Evolutionary conservation across 2,329 filamentous ascomycete genomes (phyloP), one percentile per base, ranked within the genome.

Genomic region (Fusarium mundagurra): DNA sequence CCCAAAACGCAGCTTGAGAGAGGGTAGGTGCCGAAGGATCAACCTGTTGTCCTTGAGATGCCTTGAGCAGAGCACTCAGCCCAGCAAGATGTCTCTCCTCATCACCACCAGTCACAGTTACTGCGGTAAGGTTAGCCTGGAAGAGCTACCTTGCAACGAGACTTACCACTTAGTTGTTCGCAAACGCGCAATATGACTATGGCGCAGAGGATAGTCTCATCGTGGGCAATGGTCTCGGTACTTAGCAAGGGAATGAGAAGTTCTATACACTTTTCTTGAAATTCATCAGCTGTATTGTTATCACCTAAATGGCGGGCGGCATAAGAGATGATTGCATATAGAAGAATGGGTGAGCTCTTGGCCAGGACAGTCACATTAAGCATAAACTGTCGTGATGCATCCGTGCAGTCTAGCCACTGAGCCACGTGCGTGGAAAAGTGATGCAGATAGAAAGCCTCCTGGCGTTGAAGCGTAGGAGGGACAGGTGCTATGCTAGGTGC

Each of bases 391-490:
- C 63, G 72, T 41, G 70, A 71, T 31, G 72, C 69, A 54, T 74
- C 72, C 9, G 72, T 74, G 36, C 72, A 74, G 51, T 74, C 72
- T 22, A 74, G 60, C 72, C 72, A 74, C 9, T 67, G 60, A 45
- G 65, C 67, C 29, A 74, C 48, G 38, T 72, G 61, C 13, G 48
- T 64, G 31, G 71, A 68, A 31, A 71, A 71, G 41, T 68, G 65
- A 34, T 68, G 61, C 16, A 68, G 27, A 20, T 68, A 68, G 48
- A 38, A 68, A 59, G 68, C 71, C 31, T 73, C 71, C 22, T 39
- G 57, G 11, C 57, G 63, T n/a, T 11, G n/a, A 10, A 62, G 27
- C 11, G 5, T 12, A 41, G 27, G 17, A 24, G 20, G 8, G 3
- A 18, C 8, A 17, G 47, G 18, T 22, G 27, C 4, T 5, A 20